Conservation (phyloP, 805 yeast genomes). For the Clavispora santaluciae region DNA sequence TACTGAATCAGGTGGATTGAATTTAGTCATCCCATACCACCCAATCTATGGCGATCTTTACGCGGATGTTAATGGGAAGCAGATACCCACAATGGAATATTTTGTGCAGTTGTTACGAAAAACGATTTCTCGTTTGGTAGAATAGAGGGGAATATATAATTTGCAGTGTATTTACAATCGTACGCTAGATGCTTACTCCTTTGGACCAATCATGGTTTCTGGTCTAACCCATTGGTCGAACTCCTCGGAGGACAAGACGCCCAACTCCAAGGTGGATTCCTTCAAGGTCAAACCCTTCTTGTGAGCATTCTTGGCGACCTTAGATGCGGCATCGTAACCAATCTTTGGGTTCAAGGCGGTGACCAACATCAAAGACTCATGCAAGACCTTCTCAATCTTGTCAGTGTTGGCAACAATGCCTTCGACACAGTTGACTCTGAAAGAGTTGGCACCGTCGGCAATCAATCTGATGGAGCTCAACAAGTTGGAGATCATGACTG, state of each 20-base stretch:
- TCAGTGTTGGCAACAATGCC: slow-evolving; percentile 88
- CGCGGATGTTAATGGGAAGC: background rate
- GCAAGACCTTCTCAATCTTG: slow-evolving; percentile 80
- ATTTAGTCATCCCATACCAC: slow-evolving; percentile 5
- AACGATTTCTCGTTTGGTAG: background rate
- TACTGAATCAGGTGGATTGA: slow-evolving; percentile 7
- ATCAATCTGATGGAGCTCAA: slow-evolving; percentile 81
- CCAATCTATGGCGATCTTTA: slow-evolving; percentile 7
- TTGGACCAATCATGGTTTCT: slow-evolving; percentile 97
- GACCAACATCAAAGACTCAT: slow-evolving; percentile 96
- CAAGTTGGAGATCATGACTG: slow-evolving; percentile 88
- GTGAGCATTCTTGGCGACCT: slow-evolving; percentile 98
- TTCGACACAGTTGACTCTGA: slow-evolving; percentile 91
- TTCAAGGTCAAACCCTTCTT: slow-evolving; percentile 94
- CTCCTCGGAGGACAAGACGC: slow-evolving; percentile 76
- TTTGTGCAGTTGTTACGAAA: slow-evolving; percentile 4
- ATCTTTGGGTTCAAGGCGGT: slow-evolving; percentile 98
- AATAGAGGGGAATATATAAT: background rate
- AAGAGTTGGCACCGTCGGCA: slow-evolving; percentile 85
- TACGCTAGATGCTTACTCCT: slow-evolving; percentile 31
- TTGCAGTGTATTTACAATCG: background rate
- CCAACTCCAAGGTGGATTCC: slow-evolving; percentile 89
- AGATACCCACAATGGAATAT: slow-evolving; percentile 5
- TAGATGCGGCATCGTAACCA: slow-evolving; percentile 96
- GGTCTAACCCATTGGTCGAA: slow-evolving; percentile 97